Conservation (phyloP, 2,329 filamentous ascomycete genomes). For the Colletotrichum sojae region DNA sequence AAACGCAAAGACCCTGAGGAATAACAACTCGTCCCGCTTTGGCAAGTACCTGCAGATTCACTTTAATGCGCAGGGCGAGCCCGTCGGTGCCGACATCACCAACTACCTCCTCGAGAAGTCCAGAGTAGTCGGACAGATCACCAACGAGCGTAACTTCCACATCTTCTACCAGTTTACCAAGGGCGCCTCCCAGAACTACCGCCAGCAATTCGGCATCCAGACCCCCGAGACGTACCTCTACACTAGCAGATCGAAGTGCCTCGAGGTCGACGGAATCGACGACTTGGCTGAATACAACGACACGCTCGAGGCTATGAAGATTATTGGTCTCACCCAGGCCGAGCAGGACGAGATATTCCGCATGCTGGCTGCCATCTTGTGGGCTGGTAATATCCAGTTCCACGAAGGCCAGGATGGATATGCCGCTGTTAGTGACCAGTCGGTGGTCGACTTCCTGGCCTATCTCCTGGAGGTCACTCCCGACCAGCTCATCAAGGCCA, state of each 20-base stretch:
- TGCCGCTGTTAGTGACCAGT: constrained; percentile 87
- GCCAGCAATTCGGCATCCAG: constrained; percentile 91
- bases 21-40: constrained; percentile 99
- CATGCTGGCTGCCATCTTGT: constrained; percentile 91
- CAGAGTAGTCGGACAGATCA: constrained; percentile 94
- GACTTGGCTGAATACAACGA: constrained; percentile 91
- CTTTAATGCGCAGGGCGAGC: constrained; percentile 92
- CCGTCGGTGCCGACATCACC: constrained; percentile 96
- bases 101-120: constrained; percentile 98
- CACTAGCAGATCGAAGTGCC: constrained; percentile 93
- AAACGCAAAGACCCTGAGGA: constrained; percentile 96
- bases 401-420: constrained; percentile 91
- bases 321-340: constrained; percentile 88
- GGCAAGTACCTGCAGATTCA: constrained; percentile 98
- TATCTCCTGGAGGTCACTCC: constrained; percentile 93
- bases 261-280: constrained; percentile 94
- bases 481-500: constrained; percentile 84
- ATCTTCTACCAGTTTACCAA: constrained; percentile 99
- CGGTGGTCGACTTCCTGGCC: constrained; percentile 93
- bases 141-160: constrained; percentile 97
- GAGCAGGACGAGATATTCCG: constrained; percentile 98
- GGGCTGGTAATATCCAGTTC: constrained; percentile 96
- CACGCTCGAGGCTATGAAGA: constrained; percentile 92
- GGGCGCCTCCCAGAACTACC: constrained; percentile 88
- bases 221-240: constrained; percentile 94